Evolutionary conservation across 108 stramenopile genomes (phyloP), one percentile per base, ranked within the genome.

Genomic region (Skeletonema potamos): DNA sequence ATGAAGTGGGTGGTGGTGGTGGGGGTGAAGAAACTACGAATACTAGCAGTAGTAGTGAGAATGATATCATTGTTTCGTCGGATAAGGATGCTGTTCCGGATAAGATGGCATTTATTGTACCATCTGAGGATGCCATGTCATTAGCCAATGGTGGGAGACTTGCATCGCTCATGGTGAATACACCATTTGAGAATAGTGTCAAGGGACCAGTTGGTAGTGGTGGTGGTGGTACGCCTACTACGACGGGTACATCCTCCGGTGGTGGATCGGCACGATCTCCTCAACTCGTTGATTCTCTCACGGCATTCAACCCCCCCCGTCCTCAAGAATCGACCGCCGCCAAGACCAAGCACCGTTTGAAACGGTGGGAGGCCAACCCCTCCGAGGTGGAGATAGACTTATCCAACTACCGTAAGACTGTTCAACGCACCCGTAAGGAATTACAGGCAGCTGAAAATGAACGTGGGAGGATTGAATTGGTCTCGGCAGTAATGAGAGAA

Each of bases 231-330:
- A 24, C 58, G 13, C 74, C 67, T 4, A 72, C 65, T 43, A 32
- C 44, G 5, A 56, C 39, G 22, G 56, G 18, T 9, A 68, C 28
- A 17, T 20, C 41, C 64, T 15, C n/a, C 65, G 2, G 37, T 46
- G 22, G 62, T n/a, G 73, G 58, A 34, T 30, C 82, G 54, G 27
- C 48, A 18, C 70, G 72, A n/a, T 82, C 85, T 7, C 86, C 89
- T 9, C 73, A 77, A 22, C 30, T 79, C 12, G 89, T 95, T 7
- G 94, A 91, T 46, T 78, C 84, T 13, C 63, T 88, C 26, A 85
- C 86, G 12, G 84, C 90, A 28, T 92, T 92, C 66, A 87, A 92
- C 72, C 94, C 94, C 13, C 94, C 94, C 8, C 84, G 90, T 36
- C 91, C 88, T 56, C 94, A 92, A n/a, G 91, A 95, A 67, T 92